phyloP scores from a whole-genome alignment of 495 filamentous ascomycete genomes.

The Penicillium verhagenii region DNA sequence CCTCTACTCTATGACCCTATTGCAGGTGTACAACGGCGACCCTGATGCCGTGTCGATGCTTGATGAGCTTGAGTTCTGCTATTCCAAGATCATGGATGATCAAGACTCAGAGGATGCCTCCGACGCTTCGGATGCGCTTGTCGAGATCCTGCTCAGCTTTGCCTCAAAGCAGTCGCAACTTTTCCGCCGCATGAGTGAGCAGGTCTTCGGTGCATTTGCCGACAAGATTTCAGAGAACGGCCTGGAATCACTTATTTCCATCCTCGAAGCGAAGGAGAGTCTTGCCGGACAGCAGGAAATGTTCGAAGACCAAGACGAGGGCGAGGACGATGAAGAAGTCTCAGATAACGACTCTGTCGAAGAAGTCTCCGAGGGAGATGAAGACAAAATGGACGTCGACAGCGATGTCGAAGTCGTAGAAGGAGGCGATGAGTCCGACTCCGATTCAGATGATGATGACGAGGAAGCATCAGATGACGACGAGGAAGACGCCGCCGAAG shows the following conservation, averaged over 20 bases:
- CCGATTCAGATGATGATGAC: conserved; percentile 39
- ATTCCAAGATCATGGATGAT: conserved; percentile 57
- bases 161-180: conserved; percentile 81
- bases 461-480: conserved; percentile 27
- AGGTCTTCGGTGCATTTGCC: conserved; percentile 81
- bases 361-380: conserved; percentile 32
- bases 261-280: conserved; percentile 76
- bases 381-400: conserved; percentile 31
- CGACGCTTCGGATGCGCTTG: conserved; percentile 69
- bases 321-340: conserved; percentile 44
- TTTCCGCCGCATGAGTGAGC: conserved; percentile 80
- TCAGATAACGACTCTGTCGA: conserved; percentile 44
- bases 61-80: conserved; percentile 70
- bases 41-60: conserved; percentile 76
- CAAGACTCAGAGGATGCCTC: conserved; percentile 47
- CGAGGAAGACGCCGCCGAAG: conserved; percentile 50
- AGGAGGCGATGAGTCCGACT: conserved; percentile 26
- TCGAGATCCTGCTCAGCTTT: conserved; percentile 86
- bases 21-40: conserved; percentile 88
- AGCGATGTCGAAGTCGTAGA: conserved; percentile 35
- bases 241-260: conserved; percentile 67
- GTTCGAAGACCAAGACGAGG: conserved; percentile 74
- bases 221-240: conserved; percentile 66
- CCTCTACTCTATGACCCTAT: conserved; percentile 78
- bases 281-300: conserved; percentile 79